Percentiles rank a stretch among this genome's conserved stretches.
Conservation (phyloP, 805 yeast genomes). For the Monosporozyma aerobia region DNA sequence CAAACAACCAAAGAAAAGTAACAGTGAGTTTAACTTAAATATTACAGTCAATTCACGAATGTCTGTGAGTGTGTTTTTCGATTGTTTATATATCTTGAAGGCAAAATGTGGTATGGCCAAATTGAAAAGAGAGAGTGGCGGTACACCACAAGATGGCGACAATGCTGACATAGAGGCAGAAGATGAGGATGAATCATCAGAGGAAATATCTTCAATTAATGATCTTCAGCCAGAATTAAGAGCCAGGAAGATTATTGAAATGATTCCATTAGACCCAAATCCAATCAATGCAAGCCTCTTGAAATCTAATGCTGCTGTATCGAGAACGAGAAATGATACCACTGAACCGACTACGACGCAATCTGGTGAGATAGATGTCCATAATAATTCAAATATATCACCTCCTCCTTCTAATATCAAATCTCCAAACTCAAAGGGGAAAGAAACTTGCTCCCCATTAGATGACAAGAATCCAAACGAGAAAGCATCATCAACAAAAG, state of each 20-base stretch:
- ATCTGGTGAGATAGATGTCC: background rate
- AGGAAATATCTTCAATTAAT: constrained; percentile 25
- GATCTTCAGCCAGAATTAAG: background rate
- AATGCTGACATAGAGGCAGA: constrained; percentile 32
- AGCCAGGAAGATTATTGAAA: constrained; percentile 65
- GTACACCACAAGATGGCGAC: constrained; percentile 19
- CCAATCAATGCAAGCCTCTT: constrained; percentile 42
- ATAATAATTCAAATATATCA: background rate
- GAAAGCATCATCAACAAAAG: background rate
- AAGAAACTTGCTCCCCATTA: background rate
- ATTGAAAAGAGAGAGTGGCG: constrained; percentile 32
- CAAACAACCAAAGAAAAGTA: background rate
- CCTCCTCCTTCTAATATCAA: background rate
- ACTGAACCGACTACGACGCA: background rate
- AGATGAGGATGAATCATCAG: constrained; percentile 12
- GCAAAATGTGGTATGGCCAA: constrained; percentile 84
- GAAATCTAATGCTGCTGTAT: constrained; percentile 11
- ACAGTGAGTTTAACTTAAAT: constrained; percentile 28
- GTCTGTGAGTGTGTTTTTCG: constrained; percentile 91
- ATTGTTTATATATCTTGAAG: constrained; percentile 73
- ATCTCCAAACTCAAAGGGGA: background rate
- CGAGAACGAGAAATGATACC: constrained; percentile 8
- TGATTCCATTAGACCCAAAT: constrained; percentile 75
- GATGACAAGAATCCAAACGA: background rate
- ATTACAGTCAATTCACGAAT: constrained; percentile 70